Conservation (phyloP, 306 rosid species). For the Herpetospermum pedunculosum region DNA sequence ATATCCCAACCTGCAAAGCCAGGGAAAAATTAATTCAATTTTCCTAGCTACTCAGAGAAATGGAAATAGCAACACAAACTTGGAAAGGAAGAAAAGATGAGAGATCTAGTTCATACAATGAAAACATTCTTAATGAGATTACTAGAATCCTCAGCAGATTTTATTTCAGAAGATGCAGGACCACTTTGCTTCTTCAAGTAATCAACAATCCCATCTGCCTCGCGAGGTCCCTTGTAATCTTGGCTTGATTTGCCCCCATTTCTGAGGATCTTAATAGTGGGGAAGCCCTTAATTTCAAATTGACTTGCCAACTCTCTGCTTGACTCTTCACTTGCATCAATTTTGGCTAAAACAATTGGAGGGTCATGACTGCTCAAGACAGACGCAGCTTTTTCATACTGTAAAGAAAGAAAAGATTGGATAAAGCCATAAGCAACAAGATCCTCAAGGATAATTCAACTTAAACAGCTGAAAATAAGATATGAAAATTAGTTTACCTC, state of each 20-base stretch:
- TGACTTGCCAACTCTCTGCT: constrained; percentile 48
- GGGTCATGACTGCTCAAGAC: constrained; percentile 64
- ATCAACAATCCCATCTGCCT: constrained; percentile 71
- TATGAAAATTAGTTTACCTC: constrained; percentile 44
- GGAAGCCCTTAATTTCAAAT: constrained; percentile 64
- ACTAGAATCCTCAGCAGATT: constrained; percentile 57
- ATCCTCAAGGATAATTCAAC: not conserved
- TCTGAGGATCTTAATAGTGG: constrained; percentile 79
- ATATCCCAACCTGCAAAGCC: constrained; percentile 64
- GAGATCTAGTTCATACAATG: constrained; percentile 35
- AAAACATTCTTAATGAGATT: constrained; percentile 44
- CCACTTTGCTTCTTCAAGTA: constrained; percentile 83
- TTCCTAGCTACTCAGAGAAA: not conserved
- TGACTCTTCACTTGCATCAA: constrained; percentile 65
- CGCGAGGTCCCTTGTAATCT: constrained; percentile 96
- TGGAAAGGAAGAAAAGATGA: not conserved
- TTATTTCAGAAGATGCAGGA: constrained; percentile 71
- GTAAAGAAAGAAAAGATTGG: constrained; percentile 8
- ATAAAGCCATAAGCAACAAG: not conserved
- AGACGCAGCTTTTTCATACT: constrained; percentile 88
- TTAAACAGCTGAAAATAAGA: not conserved
- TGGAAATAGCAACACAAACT: not conserved
- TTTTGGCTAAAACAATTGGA: constrained; percentile 62
- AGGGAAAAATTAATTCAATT: not conserved
- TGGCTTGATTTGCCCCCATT: constrained; percentile 67